Base-by-base conservation (phyloP, 495 filamentous ascomycete species). In the Beverwykella pulmonaria region DNA sequence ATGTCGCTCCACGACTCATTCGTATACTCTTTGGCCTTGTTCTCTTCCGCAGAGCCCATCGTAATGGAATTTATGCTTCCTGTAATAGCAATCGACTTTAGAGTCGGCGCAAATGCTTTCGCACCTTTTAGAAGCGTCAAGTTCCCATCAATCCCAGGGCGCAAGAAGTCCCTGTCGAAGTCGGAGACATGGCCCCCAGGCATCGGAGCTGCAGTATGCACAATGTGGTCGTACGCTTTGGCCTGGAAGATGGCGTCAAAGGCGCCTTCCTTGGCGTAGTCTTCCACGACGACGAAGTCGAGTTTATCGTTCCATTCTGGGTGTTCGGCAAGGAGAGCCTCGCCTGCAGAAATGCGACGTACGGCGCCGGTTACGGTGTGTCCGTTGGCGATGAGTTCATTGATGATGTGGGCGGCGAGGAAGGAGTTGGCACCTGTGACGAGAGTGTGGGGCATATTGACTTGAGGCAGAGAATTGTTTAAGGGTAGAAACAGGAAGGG, bases 131-230 rank as follows among this genome's bases (percentile, higher is more conserved):
- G 58, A 22, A 79, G 15, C 1, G 26, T 10, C 14, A 70, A 30
- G 15, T 64, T 73, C 61, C 64, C 67, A 3, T 71, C 67, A 0
- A 75, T 72, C 19, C 50, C 63, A 10, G 74, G 74, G 15, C 56
- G 49, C 26, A 74, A 52, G 49, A 69, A 75, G 59, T 74, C 60
- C 0, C 36, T 60, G 53, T 74, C 74, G 54, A 72, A 75, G 53
- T 75, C 74, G 1, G 61, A 71, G 25, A 59, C 4, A 17, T 27
- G 49, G 14, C 46, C 46, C n/a, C 27, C 76, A 2, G 73, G 57
- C 19, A 82, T 12, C 61, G 76, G 72, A 7, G 80, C 77, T 8
- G 84, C 83, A 5, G 81, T 67, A 75, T 86, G 82, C 17, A 69
- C 63, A 63, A 80, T 57, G 61, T 79, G 76, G 52, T 65, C 63